These are phyloP conservation scores for Trichoderma virens DNA, from an alignment of 495 filamentous ascomycete genomes.

Conservation along the genomic window DNA sequence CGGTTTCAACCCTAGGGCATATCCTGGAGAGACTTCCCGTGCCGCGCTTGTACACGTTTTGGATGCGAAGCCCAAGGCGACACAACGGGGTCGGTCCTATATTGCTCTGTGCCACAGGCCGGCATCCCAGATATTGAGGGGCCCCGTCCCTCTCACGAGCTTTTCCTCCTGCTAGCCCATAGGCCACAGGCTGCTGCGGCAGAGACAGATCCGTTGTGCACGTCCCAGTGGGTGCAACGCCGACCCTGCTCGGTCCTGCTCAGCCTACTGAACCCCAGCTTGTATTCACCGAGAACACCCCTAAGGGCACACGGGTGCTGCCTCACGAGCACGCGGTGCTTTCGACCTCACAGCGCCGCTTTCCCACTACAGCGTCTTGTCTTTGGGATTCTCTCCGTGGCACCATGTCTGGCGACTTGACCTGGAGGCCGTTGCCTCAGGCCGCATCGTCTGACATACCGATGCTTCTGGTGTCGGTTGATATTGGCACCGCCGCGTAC, in stretches of 20 bases:
- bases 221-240: background rate
- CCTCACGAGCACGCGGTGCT: background rate
- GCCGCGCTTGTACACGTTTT: background rate
- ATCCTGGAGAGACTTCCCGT: background rate
- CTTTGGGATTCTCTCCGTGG: background rate
- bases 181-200: background rate
- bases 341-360: background rate
- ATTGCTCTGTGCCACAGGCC: background rate
- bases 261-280: background rate
- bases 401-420: slow-evolving; percentile 21
- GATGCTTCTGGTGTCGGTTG: slow-evolving; percentile 34
- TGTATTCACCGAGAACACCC: slow-evolving; percentile 6
- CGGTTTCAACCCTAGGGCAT: background rate
- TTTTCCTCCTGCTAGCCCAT: background rate
- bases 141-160: background rate
- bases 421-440: slow-evolving; percentile 29
- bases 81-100: background rate
- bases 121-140: background rate
- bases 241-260: background rate
- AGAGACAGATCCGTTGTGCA: background rate
- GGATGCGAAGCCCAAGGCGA: background rate
- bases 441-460: slow-evolving; percentile 26
- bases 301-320: background rate
- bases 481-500: slow-evolving; percentile 49
- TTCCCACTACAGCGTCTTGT: background rate